phyloP scores from a whole-genome alignment of 2,329 filamentous ascomycete species.

The Penicillium verrucosum region DNA sequence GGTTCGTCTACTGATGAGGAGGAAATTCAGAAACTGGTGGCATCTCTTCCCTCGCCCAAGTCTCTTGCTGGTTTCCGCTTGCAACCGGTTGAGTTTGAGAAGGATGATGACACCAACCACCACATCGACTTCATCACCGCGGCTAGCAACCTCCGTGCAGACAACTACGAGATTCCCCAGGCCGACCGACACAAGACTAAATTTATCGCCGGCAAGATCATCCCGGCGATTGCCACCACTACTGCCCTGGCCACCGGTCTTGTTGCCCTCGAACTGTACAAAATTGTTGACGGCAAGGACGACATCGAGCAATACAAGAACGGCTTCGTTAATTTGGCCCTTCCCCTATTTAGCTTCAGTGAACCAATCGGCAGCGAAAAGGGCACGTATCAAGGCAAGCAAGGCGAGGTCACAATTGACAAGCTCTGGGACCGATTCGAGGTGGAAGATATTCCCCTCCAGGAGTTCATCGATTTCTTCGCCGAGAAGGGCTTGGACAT shows the following conservation, averaged over 20 bases:
- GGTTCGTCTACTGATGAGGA: conserved; percentile 65
- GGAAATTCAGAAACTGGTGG: conserved; percentile 70
- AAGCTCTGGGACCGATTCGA: conserved; percentile 99
- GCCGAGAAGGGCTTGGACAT: conserved; percentile 75
- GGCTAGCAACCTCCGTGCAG: conserved; percentile 90
- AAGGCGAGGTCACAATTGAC: conserved; percentile 77
- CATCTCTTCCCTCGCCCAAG: conserved; percentile 72
- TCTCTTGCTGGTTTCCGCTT: conserved; percentile 84
- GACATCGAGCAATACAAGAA: conserved; percentile 99
- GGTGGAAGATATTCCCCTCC: conserved; percentile 77
- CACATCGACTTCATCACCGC: conserved; percentile 99
- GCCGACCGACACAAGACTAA: conserved; percentile 98
- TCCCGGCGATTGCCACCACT: conserved; percentile 95
- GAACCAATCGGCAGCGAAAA: conserved; percentile 94
- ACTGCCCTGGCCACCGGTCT: conserved; percentile 93
- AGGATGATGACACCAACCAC: conserved; percentile 95
- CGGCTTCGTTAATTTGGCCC: conserved; percentile 90
- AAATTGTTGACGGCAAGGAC: conserved; percentile 92
- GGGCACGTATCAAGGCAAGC: conserved; percentile 77
- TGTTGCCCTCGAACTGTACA: conserved; percentile 90
- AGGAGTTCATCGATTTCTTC: conserved; percentile 80
- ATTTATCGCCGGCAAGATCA: conserved; percentile 99
- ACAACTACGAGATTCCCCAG: conserved; percentile 95
- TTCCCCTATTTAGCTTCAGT: conserved; percentile 98
- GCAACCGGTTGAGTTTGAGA: conserved; percentile 92